Percentiles rank a stretch among this genome's conserved stretches.
Evolutionary conservation across 345 rosid genomes (phyloP).

Genomic region (Camelina hispida): DNA sequence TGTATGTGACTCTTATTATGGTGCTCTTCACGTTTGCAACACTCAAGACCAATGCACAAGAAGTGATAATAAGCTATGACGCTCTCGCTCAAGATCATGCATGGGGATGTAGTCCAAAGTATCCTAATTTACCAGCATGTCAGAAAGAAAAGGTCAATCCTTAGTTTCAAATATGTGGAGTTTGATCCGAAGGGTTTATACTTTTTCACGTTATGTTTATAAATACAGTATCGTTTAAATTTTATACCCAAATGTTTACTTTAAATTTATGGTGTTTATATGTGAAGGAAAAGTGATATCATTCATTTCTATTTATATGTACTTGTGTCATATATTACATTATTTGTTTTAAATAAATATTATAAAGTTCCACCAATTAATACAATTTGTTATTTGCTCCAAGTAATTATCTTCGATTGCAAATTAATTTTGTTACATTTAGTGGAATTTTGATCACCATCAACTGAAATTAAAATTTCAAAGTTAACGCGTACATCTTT

Average conservation of each 20-base stretch:
- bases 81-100: slow-evolving; percentile 18
- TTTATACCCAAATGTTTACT: too few species aligned
- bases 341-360: background rate
- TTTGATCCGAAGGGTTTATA: background rate
- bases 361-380: background rate
- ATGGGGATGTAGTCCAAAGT: slow-evolving; percentile 35
- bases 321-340: background rate
- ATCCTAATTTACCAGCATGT: background rate
- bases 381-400: background rate
- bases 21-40: slow-evolving; percentile 31
- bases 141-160: slow-evolving; percentile 18
- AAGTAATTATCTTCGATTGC: too few species aligned
- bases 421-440: too few species aligned
- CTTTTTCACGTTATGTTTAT: too few species aligned
- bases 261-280: too few species aligned
- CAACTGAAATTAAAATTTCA: background rate
- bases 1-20: slow-evolving; percentile 24
- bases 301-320: too few species aligned
- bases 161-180: slow-evolving; percentile 1
- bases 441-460: too few species aligned
- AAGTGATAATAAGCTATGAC: slow-evolving; percentile 21
- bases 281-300: too few species aligned
- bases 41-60: slow-evolving; percentile 38
- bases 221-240: too few species aligned
- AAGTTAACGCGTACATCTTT: background rate